Base-by-base conservation (phyloP, 2,329 filamentous ascomycete genomes). In the Metarhizium robertsii region DNA sequence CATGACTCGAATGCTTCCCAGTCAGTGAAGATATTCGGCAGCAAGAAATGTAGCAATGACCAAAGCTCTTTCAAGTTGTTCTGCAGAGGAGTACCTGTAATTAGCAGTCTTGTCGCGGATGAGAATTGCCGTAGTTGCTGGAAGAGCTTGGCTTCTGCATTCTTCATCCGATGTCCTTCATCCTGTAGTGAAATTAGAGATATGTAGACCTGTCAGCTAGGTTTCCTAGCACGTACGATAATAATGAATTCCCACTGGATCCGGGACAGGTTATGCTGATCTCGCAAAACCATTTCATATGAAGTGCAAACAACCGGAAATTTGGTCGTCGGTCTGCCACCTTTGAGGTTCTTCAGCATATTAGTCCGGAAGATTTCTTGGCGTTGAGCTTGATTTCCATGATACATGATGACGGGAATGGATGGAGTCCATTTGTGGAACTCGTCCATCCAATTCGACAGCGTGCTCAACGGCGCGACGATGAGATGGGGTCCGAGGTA, bases 211-310 rank as follows among this genome's bases (percentile, higher is more conserved):
- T 34, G 30, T 18, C 29, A 7, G 36, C 43, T 11, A 36, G 46
- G 10, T n/a, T 30, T 40, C 10, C 36, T 11, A 13, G 18, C 7
- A 70, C 81, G 67, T 71, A 87, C 86, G 58, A 99, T 95, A 61
- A 99, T 94, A 65, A 99, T 96, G 63, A 96, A 96, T 54, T 95
- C 90, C 94, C 94, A 99, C 40, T 91, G 87, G 55, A 95, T 92
- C 56, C 87, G 86, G 0, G 85, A 84, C 5, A 99, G 74, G 40
- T 86, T 86, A 53, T 90, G 87, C 42, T 89, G 84, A 66, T 99
- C 94, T 63, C 90, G 86, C 72, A 99, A 86, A 54, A 95, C 92
- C 66, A 99, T 96, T 67, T 99, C 94, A 64, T 97, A 97, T 43
- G 87, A 95, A 0, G 94, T 99, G 65, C 92, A 92, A 0, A 97